Evolutionary conservation across 345 rosid genomes (phyloP).

Genomic region (Eucalyptus curtisii): DNA sequence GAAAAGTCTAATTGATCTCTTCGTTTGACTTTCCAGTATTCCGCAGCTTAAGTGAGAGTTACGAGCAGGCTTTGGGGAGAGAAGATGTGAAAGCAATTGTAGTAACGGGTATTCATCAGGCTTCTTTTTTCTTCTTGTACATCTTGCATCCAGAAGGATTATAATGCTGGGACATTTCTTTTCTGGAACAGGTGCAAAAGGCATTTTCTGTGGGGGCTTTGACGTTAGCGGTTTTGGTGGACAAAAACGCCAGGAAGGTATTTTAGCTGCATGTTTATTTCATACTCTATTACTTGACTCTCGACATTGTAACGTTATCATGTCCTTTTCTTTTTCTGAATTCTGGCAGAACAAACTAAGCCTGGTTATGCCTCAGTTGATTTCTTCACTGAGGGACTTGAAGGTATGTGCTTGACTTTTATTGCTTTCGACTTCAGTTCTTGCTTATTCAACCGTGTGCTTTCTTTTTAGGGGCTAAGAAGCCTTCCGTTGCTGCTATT

Average conservation of each 20-base stretch:
- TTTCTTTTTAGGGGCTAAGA: slow-evolving; percentile 52
- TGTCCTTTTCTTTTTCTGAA: neutral
- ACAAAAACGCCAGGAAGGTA: slow-evolving; percentile 35
- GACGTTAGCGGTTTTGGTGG: slow-evolving; percentile 57
- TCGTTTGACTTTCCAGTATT: slow-evolving; percentile 29
- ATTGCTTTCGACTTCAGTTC: neutral
- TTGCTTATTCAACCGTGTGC: neutral
- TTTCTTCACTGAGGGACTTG: slow-evolving; percentile 44
- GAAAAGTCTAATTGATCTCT: neutral
- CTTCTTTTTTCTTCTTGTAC: neutral
- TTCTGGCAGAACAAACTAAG: slow-evolving; percentile 30
- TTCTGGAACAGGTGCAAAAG: slow-evolving; percentile 55
- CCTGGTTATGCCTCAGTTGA: slow-evolving; percentile 44
- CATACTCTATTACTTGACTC: neutral
- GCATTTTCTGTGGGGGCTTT: slow-evolving; percentile 92
- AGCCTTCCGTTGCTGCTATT: slow-evolving; percentile 96
- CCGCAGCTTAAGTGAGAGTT: slow-evolving; percentile 49
- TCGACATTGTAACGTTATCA: neutral
- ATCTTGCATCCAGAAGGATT: neutral
- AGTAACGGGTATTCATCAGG: slow-evolving; percentile 35
- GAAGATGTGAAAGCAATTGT: slow-evolving; percentile 95
- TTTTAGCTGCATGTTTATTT: neutral
- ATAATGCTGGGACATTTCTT: neutral
- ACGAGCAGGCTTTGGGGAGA: slow-evolving; percentile 60
- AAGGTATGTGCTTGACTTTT: slow-evolving; percentile 34